These are phyloP conservation scores for Protomyces arabidopsidicola DNA, from an alignment of 1,139 yeast species.

Conservation along the genomic window DNA sequence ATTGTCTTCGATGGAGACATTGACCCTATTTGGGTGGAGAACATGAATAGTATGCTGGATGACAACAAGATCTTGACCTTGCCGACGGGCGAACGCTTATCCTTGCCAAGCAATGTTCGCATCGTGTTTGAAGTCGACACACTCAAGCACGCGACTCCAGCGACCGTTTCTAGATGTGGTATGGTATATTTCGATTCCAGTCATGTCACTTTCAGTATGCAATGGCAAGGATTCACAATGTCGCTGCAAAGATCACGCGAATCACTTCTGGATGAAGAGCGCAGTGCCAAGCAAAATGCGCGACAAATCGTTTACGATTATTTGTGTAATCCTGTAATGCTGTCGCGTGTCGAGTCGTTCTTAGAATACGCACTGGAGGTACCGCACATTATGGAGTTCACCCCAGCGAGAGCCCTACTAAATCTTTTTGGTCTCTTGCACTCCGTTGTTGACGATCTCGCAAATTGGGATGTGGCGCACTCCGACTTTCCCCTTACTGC, in stretches of 20 bases:
- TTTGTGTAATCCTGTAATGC: neutral
- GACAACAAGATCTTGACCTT: slow-evolving; percentile 77
- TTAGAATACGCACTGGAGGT: slow-evolving; percentile 36
- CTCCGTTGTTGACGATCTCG: slow-evolving; percentile 34
- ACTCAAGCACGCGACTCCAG: slow-evolving; percentile 70
- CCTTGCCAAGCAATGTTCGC: slow-evolving; percentile 59
- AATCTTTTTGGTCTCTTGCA: slow-evolving; percentile 41
- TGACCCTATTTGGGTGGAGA: slow-evolving; percentile 93
- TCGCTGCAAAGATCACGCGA: slow-evolving; percentile 32
- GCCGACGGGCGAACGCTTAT: slow-evolving; percentile 83
- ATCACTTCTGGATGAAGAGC: slow-evolving; percentile 38
- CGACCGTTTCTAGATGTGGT: slow-evolving; percentile 91
- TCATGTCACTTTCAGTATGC: slow-evolving; percentile 39
- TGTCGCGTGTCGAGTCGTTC: neutral
- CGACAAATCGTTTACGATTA: neutral
- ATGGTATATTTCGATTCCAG: slow-evolving; percentile 65
- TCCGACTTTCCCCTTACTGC: slow-evolving; percentile 36
- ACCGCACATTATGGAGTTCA: slow-evolving; percentile 55
- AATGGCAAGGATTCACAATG: slow-evolving; percentile 34
- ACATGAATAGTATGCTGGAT: slow-evolving; percentile 82
- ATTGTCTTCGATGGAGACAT: slow-evolving; percentile 88
- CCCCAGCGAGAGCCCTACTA: slow-evolving; percentile 43
- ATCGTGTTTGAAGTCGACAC: slow-evolving; percentile 73
- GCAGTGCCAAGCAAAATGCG: neutral
- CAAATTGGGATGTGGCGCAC: slow-evolving; percentile 34